phyloP scores from a whole-genome alignment of 495 filamentous ascomycete genomes.

The Platismatia glauca region DNA sequence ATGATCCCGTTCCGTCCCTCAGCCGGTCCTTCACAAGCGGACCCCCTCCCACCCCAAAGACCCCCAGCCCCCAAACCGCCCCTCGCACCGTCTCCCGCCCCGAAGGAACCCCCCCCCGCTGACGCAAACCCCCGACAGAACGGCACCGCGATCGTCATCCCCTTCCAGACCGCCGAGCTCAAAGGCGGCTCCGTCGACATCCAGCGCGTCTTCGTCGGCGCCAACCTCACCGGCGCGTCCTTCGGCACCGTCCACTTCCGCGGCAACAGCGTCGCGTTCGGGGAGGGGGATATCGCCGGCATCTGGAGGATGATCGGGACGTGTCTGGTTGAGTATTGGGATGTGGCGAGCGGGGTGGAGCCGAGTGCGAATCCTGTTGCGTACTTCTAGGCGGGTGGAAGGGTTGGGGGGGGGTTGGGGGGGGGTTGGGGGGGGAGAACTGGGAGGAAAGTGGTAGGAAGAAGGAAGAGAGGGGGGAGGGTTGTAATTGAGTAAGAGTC shows the following conservation, averaged over 20 bases:
- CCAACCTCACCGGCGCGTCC: neutral
- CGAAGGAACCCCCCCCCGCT: neutral
- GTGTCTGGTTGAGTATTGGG: constrained; percentile 3
- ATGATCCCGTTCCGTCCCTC: neutral
- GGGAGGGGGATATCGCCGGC: neutral
- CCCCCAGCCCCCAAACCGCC: neutral
- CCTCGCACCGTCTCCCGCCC: neutral
- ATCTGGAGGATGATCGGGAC: constrained; percentile 7
- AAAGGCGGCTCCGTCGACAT: neutral
- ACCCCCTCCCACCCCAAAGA: neutral
- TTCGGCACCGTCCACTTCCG: constrained; percentile 5
- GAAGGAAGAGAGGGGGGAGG: neutral
- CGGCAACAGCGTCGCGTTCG: constrained; percentile 1
- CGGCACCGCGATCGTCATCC: constrained; percentile 4
- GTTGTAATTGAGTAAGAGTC: no score
- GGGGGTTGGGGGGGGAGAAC: neutral
- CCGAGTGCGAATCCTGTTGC: neutral
- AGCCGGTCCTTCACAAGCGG: neutral
- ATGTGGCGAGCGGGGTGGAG: neutral
- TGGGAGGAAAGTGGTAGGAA: no score
- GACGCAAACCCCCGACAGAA: neutral
- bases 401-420: neutral
- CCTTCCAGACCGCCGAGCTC: constrained; percentile 5
- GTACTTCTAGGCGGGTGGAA: neutral
- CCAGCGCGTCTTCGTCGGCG: constrained; percentile 5